These are phyloP conservation scores for Lomentospora prolificans DNA, from an alignment of 2,329 filamentous ascomycete species.

Conservation along the genomic window DNA sequence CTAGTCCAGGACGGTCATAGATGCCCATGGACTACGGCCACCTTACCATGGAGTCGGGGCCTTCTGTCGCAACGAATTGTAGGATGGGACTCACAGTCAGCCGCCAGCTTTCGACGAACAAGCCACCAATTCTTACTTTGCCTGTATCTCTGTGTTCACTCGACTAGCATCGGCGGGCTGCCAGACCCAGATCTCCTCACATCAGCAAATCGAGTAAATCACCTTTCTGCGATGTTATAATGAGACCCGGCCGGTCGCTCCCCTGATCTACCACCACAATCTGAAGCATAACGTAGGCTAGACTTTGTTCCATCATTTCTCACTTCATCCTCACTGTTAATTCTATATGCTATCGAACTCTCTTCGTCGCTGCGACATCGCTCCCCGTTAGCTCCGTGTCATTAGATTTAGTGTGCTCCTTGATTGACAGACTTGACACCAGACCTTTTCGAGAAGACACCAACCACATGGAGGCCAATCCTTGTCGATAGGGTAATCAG, in stretches of 20 bases:
- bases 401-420: background rate
- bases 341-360: background rate
- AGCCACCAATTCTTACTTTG: too few relatives aligned
- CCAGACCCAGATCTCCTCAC: background rate
- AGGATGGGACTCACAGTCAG: background rate
- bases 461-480: background rate
- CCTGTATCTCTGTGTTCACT: too few relatives aligned
- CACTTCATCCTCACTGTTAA: background rate
- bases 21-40: background rate
- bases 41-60: conserved; percentile 4
- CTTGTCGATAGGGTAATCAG: background rate
- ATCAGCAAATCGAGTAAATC: conserved; percentile 1
- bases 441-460: background rate
- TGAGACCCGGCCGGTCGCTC: background rate
- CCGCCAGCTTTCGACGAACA: too few relatives aligned
- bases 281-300: conserved; percentile 1
- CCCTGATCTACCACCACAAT: background rate
- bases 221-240: background rate
- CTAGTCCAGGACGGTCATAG: background rate
- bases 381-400: background rate
- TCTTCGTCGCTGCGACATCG: background rate
- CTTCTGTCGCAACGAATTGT: background rate
- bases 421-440: background rate
- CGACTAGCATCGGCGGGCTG: background rate
- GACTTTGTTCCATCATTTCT: background rate